A percentile compares a stretch with the other conserved stretches of the same genome.
Evolutionary conservation across 768 basidiomycete species (phyloP).

Genomic region (Termitomyces sp.): DNA sequence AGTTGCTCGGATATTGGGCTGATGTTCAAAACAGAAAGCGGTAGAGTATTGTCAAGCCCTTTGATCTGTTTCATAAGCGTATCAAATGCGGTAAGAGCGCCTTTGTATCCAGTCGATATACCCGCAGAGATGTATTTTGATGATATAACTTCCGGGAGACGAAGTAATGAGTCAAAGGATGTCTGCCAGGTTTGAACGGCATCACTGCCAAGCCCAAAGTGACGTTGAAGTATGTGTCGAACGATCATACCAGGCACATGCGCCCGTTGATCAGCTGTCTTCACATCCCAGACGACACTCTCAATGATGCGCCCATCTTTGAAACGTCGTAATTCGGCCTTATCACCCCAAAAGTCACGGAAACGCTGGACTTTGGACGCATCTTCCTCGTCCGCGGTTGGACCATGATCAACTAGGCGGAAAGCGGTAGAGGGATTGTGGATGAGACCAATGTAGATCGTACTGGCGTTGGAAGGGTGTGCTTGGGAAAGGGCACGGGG

Average conservation of each 20-base stretch:
- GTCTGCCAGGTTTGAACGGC: slow-evolving; percentile 55
- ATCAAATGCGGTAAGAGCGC: slow-evolving; percentile 77
- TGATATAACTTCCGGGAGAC: slow-evolving; percentile 52
- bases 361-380: slow-evolving; percentile 52
- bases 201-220: slow-evolving; percentile 62
- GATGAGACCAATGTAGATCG: slow-evolving; percentile 69
- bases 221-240: slow-evolving; percentile 64
- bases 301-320: slow-evolving; percentile 92
- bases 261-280: slow-evolving; percentile 72
- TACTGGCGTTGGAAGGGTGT: slow-evolving; percentile 43
- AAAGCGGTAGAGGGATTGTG: slow-evolving; percentile 69
- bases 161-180: slow-evolving; percentile 52
- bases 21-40: slow-evolving; percentile 72
- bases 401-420: slow-evolving; percentile 90
- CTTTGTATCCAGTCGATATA: slow-evolving; percentile 56
- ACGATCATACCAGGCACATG: slow-evolving; percentile 75
- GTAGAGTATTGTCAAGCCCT: slow-evolving; percentile 63
- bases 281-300: slow-evolving; percentile 95
- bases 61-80: slow-evolving; percentile 71
- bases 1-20: slow-evolving; percentile 69
- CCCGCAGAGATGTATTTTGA: slow-evolving; percentile 36
- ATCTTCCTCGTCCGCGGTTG: slow-evolving; percentile 61
- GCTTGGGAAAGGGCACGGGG: slow-evolving; percentile 48
- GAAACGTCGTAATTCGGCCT: slow-evolving; percentile 90
- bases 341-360: slow-evolving; percentile 85